Evolutionary conservation across 2,329 filamentous ascomycete species (phyloP).

Genomic region (Fusarium metavorans): DNA sequence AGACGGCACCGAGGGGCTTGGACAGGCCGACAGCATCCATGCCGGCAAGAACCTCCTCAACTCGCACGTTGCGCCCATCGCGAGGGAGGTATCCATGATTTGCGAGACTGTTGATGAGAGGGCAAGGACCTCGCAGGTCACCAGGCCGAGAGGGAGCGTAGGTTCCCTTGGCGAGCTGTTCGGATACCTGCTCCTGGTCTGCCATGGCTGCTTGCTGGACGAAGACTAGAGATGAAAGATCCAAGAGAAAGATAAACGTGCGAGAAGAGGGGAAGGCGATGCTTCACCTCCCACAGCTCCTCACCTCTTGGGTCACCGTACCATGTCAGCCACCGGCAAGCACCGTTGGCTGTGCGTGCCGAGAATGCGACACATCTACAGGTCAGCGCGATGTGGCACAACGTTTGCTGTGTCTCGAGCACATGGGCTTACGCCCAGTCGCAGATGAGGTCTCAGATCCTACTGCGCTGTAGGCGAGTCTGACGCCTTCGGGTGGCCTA

Average conservation of each 20-base stretch:
- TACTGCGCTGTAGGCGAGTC: not conserved
- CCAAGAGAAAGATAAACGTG: not conserved
- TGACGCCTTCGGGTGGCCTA: not conserved
- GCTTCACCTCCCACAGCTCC: not conserved
- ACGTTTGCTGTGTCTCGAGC: not conserved
- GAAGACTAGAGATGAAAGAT: not conserved
- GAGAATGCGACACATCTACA: not conserved
- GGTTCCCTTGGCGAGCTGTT: constrained; percentile 27
- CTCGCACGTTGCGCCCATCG: constrained; percentile 33
- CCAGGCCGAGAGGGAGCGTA: constrained; percentile 32
- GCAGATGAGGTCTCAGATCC: not conserved
- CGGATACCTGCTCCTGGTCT: constrained; percentile 5
- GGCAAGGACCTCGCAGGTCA: constrained; percentile 39
- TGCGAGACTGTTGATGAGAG: constrained; percentile 40
- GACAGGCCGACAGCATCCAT: constrained; percentile 35
- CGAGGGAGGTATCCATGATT: constrained; percentile 43
- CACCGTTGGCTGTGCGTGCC: constrained; percentile 1
- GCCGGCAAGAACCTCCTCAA: constrained; percentile 30
- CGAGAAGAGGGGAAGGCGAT: not conserved
- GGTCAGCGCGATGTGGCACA: not conserved
- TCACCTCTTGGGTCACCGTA: not conserved
- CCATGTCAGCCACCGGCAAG: constrained; percentile 4
- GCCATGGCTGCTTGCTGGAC: constrained; percentile 14
- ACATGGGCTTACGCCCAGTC: not conserved
- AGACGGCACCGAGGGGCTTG: constrained; percentile 32